phyloP scores from a whole-genome alignment of 257 asterid species.

The Solanum sitiens region DNA sequence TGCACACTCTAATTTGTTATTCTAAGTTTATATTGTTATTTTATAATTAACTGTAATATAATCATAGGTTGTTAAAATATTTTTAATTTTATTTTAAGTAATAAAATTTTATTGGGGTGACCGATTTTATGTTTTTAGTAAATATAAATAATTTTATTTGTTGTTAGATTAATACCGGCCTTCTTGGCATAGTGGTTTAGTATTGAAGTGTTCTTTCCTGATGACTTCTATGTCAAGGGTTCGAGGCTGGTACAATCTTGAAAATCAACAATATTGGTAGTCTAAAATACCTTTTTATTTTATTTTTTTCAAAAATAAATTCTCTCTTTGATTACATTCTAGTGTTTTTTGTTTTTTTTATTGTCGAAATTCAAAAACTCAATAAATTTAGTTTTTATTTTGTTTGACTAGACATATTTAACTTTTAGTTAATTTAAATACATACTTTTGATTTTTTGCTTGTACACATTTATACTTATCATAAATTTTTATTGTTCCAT shows the following conservation, averaged over 20 bases:
- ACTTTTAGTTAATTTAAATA: too few species aligned
- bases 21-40: background rate
- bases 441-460: background rate
- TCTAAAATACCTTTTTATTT: too few species aligned
- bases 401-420: too few species aligned
- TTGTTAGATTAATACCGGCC: background rate
- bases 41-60: background rate
- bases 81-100: too few species aligned
- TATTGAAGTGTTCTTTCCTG: background rate
- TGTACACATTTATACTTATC: background rate
- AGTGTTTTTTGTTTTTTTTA: too few species aligned
- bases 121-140: background rate
- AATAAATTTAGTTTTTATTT: too few species aligned
- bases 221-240: background rate
- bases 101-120: background rate
- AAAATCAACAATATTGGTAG: background rate
- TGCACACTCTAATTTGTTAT: too few species aligned
- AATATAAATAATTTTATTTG: too few species aligned
- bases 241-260: background rate
- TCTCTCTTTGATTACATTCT: background rate
- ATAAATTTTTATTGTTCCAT: background rate
- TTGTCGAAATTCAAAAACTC: too few species aligned
- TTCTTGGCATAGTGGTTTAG: background rate
- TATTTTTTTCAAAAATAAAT: too few species aligned
- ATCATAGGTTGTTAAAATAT: background rate